Evolutionary conservation across 169 alveolate species (phyloP), one percentile per base, ranked within the genome.

Genomic region (Ichthyophthirius multifiliis): DNA sequence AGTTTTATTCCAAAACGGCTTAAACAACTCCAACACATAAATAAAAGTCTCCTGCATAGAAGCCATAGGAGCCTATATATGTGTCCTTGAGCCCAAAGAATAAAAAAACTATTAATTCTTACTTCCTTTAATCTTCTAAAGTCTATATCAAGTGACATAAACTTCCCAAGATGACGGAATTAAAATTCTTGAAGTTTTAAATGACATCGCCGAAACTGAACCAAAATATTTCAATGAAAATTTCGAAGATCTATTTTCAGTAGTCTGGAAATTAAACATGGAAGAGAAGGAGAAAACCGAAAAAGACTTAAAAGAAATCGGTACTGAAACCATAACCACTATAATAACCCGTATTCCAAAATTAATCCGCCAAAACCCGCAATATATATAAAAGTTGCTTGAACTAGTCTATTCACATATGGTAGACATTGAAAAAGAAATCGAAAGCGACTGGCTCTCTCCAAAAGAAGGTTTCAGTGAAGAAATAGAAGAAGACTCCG

Each of bases 391-490:
- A 67, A 64, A 76, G 46, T 75, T 92, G 31, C 75, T 92, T 13
- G 92, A 89, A 46, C 73, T 89, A 75, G 79, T 92, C 73, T 92
- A 89, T 89, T 84, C 88, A 82, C 89, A 90, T 62, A 93, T 92
- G 94, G 89, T 92, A 83, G 92, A 89, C 79, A 87, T 92, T 34
- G 94, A 90, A 35, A 89, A 85, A 30, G 93, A 86, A 30, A 79
- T 94, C 30, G 92, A 87, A 27, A 94, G 88, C 13, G 82, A 89
- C 55, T 94, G 97, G 96, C 76, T 67, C 67, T 79, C 84, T 39
- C 97, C 97, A 27, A 86, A 83, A 44, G 96, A 92, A 79, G 94
- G 94, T 37, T 90, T 85, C 86, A 83, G 85, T 37, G 93, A 79
- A 37, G 89, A 87, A 23, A 55, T 75, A 34, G 85, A 87, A 76